Evolutionary conservation across 495 filamentous ascomycete species (phyloP).

Genomic region (Tuber microsphaerosporum): DNA sequence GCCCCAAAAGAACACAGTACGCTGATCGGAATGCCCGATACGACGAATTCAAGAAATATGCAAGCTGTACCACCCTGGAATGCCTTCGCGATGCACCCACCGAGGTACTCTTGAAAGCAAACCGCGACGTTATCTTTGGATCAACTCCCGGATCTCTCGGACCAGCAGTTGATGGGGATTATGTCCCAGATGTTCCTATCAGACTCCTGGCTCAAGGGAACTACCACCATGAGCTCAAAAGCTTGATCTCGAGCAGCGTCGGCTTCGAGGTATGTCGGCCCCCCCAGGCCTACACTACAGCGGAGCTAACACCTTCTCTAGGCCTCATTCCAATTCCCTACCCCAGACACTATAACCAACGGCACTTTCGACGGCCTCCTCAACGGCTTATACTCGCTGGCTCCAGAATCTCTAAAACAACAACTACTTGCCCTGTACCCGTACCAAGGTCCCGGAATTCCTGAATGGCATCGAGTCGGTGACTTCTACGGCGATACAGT

Average conservation of each 20-base stretch:
- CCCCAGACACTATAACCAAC: conserved; percentile 38
- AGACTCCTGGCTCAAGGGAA: conserved; percentile 52
- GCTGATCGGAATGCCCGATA: neutral
- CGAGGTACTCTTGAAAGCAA: conserved; percentile 17
- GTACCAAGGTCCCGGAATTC: conserved; percentile 45
- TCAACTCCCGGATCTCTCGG: conserved; percentile 44
- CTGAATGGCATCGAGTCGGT: conserved; percentile 40
- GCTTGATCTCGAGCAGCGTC: conserved; percentile 47
- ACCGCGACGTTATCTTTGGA: conserved; percentile 9
- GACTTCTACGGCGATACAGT: conserved; percentile 40
- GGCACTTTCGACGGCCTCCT: conserved; percentile 39
- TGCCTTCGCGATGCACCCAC: conserved; percentile 30
- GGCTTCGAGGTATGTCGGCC: conserved; percentile 35
- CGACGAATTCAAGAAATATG: conserved; percentile 12
- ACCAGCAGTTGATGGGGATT: conserved; percentile 54
- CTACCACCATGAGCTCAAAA: conserved; percentile 50
- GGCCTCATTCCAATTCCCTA: conserved; percentile 32
- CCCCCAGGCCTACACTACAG: neutral
- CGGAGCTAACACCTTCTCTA: conserved; percentile 34
- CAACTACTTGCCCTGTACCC: conserved; percentile 44
- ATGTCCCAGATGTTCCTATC: conserved; percentile 53
- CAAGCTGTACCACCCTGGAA: conserved; percentile 23
- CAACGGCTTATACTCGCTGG: conserved; percentile 14
- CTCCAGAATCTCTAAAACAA: conserved; percentile 18
- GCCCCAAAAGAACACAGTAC: conserved; percentile 10